Evolutionary conservation across 257 asterid species (phyloP), one percentile per base, ranked within the genome.

Genomic region (Solanum neorickii): DNA sequence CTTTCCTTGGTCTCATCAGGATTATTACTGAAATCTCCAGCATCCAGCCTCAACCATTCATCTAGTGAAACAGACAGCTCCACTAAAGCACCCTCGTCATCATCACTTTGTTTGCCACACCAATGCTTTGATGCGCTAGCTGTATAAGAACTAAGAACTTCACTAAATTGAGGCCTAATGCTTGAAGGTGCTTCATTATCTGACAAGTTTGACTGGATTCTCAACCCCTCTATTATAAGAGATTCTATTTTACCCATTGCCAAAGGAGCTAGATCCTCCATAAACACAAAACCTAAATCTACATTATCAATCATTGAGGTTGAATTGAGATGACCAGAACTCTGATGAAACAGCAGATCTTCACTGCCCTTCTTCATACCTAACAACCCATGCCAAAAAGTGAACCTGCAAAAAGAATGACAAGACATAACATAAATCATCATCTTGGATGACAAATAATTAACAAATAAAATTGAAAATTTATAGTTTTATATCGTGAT

Each of bases 191-290:
- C 90, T 73, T 93, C 98, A 87, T 89, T 92, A 86, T 88, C 89
- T 83, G 93, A 88, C 93, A 93, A 90, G 89, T 94, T 94, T 12
- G 94, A 93, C 90, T 94, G 98, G 90, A 96, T 92, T 92, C 92
- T 94, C 44, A 94, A 89, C 82, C 98, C 98, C 90, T 94, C 98
- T 23, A 94, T 85, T 90, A 94, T 85, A 86, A 95, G 98, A 85
- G 94, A 90, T 91, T 95, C 98, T 69, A 93, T 90, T 77, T 88
- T 88, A 62, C 88, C 87, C 91, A 94, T 78, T 14, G 92, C 92
- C 88, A 89, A 62, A 33, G 97, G 98, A 89, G 93, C 91, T 66
- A 97, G 93, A 91, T 92, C 91, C 89, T 93, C 94, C 33, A 88
- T 87, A 86, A 92, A 84, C 33, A 90, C 94, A 66, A 60, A 93